phyloP scores from a whole-genome alignment of 345 rosid species.

The Orychophragmus violaceus region DNA sequence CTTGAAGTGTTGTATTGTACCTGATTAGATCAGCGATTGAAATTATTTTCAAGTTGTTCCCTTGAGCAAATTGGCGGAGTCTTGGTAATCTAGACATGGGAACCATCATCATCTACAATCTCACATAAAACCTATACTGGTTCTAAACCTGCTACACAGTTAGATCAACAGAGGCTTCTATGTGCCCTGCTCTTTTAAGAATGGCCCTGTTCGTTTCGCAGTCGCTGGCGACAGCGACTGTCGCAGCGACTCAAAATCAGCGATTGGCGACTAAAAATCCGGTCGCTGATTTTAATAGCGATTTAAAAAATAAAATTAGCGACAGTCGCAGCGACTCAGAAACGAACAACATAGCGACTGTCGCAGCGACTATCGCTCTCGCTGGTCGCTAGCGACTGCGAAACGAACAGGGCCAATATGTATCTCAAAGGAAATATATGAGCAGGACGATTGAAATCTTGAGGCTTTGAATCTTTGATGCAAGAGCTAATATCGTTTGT shows the following conservation, averaged over 20 bases:
- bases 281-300: no score
- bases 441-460: conserved; percentile 81
- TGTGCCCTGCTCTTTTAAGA: conserved; percentile 19
- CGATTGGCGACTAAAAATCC: no score
- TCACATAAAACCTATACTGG: conserved; percentile 77
- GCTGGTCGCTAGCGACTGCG: no score
- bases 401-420: no score
- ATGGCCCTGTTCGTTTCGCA: conserved; percentile 96
- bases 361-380: no score
- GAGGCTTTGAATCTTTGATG: conserved; percentile 71
- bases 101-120: conserved; percentile 95
- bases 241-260: no score
- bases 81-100: conserved; percentile 88
- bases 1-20: conserved; percentile 35
- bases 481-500: conserved; percentile 54
- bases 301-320: no score
- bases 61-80: conserved; percentile 56
- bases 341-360: no score
- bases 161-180: conserved; percentile 92
- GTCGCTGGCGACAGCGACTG: no score
- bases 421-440: conserved; percentile 80
- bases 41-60: conserved; percentile 58
- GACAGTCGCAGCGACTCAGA: no score
- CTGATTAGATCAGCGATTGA: conserved; percentile 83
- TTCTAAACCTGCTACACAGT: conserved; percentile 66